Evolutionary conservation across 345 rosid species (phyloP).

Genomic region (Odontarrhena argentea): DNA sequence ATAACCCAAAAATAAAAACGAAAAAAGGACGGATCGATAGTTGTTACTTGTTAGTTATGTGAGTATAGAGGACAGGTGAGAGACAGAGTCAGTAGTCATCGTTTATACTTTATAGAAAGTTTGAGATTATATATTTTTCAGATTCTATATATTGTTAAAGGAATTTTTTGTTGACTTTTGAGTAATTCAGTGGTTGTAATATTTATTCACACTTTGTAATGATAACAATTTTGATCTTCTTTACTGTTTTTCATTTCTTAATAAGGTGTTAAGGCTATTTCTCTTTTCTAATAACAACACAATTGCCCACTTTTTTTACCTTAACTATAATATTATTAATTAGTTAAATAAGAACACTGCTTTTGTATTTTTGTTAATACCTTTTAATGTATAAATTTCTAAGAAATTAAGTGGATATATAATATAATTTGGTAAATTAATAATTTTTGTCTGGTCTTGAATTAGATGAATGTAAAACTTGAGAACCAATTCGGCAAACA

Average conservation of each 20-base stretch:
- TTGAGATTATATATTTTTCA: constrained; percentile 19
- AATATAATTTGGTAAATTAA: too few relatives aligned
- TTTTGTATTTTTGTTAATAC: too few relatives aligned
- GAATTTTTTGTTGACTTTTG: constrained; percentile 25
- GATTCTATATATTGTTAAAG: constrained; percentile 14
- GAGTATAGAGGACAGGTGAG: constrained; percentile 32
- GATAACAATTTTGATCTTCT: constrained; percentile 36
- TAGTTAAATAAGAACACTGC: too few relatives aligned
- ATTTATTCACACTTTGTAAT: constrained; percentile 30
- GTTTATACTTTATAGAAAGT: constrained; percentile 35
- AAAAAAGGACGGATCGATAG: constrained; percentile 28
- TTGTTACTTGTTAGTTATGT: constrained; percentile 33
- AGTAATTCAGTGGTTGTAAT: constrained; percentile 16
- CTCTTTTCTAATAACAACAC: constrained; percentile 10
- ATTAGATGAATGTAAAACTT: too few relatives aligned
- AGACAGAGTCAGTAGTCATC: constrained; percentile 35
- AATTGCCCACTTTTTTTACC: background rate
- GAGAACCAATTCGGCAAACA: too few relatives aligned
- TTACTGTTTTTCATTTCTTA: background rate
- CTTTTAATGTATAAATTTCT: too few relatives aligned
- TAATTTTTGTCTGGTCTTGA: too few relatives aligned
- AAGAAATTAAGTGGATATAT: too few relatives aligned
- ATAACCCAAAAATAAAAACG: background rate
- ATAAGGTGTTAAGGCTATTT: background rate
- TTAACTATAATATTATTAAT: background rate